These are phyloP conservation scores for Fraxinus albicans DNA, from an alignment of 305 asterid genomes.

Conservation along the genomic window DNA sequence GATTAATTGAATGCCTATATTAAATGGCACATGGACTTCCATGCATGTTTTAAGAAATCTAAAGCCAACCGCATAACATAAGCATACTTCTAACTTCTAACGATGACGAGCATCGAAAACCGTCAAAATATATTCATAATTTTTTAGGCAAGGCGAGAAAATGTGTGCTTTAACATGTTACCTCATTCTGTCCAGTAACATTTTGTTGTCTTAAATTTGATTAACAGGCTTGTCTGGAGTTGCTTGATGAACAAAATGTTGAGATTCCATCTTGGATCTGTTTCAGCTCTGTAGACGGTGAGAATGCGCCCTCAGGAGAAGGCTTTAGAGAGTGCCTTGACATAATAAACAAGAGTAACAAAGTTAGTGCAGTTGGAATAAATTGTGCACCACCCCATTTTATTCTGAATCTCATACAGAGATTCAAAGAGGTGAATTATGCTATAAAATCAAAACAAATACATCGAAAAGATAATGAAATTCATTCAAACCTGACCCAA, in stretches of 20 bases:
- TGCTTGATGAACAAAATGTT: conserved; percentile 63
- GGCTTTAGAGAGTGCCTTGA: conserved; percentile 53
- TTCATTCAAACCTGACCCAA: not conserved
- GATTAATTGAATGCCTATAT: not conserved
- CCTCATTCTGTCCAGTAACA: not conserved
- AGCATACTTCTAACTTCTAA: not conserved
- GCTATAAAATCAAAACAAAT: not conserved
- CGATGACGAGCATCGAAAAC: not conserved
- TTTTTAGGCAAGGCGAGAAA: not conserved
- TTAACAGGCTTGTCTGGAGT: conserved; percentile 61
- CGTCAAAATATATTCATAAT: not conserved
- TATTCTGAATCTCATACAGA: conserved; percentile 53
- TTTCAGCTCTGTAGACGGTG: conserved; percentile 73
- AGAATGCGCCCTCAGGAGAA: conserved; percentile 70
- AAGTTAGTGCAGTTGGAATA: conserved; percentile 55
- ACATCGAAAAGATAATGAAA: not conserved
- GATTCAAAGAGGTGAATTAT: conserved; percentile 52
- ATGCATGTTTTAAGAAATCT: not conserved
- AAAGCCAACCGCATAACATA: not conserved
- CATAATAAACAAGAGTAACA: conserved; percentile 46
- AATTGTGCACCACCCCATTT: conserved; percentile 78
- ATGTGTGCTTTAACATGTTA: not conserved
- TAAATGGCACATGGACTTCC: not conserved
- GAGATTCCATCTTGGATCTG: conserved; percentile 78
- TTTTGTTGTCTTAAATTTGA: not conserved